A percentile compares a stretch with the other conserved stretches of the same genome.
Evolutionary conservation across 768 basidiomycete species (phyloP).

Genomic region (Russula brevipes): DNA sequence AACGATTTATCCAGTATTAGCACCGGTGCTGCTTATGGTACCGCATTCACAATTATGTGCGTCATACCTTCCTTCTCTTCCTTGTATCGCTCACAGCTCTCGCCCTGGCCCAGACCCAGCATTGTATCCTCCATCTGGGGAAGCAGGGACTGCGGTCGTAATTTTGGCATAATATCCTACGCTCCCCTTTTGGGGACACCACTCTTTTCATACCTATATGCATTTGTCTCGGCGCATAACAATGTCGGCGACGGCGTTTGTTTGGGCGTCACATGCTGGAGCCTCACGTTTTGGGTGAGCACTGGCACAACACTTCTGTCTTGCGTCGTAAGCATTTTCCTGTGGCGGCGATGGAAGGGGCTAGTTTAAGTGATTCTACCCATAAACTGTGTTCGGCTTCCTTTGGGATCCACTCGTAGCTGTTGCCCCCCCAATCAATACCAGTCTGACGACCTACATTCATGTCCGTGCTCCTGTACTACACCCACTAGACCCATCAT

Average conservation of each 20-base stretch:
- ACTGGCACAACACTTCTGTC: slow-evolving; percentile 41
- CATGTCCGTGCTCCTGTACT: not conserved
- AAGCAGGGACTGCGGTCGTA: slow-evolving; percentile 59
- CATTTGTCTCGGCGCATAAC: slow-evolving; percentile 50
- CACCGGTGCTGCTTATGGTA: slow-evolving; percentile 65
- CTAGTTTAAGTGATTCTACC: slow-evolving; percentile 37
- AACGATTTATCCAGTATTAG: slow-evolving; percentile 43
- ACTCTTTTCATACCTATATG: slow-evolving; percentile 74
- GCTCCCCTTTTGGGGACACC: slow-evolving; percentile 74
- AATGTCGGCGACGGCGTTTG: slow-evolving; percentile 48
- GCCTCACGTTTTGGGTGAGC: slow-evolving; percentile 55
- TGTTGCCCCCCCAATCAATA: not conserved
- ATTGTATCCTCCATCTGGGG: slow-evolving; percentile 73
- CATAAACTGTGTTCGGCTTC: not conserved
- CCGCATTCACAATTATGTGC: slow-evolving; percentile 65
- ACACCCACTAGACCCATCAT: not conserved
- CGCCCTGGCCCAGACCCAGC: slow-evolving; percentile 48
- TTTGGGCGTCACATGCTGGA: slow-evolving; percentile 58
- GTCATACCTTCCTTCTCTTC: slow-evolving; percentile 29
- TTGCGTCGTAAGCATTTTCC: slow-evolving; percentile 36
- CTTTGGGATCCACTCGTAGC: not conserved
- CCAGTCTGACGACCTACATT: not conserved
- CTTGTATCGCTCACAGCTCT: slow-evolving; percentile 5
- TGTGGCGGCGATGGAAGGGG: slow-evolving; percentile 64
- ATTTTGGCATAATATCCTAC: slow-evolving; percentile 70